Base-by-base conservation (phyloP, 495 filamentous ascomycete species). In the Annulohypoxylon nitens region DNA sequence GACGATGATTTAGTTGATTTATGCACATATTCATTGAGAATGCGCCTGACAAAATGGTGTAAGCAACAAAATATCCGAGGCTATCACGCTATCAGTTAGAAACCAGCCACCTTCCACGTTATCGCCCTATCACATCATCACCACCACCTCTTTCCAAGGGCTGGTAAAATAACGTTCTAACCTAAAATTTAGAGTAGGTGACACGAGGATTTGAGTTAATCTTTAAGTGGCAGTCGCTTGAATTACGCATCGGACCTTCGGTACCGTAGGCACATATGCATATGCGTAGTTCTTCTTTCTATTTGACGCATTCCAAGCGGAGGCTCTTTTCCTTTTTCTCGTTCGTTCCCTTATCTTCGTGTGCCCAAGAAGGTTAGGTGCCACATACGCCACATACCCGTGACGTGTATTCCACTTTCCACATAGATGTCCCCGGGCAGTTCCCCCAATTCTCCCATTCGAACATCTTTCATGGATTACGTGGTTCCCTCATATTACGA, bases 1-100 rank as follows among this genome's bases (percentile, higher is more conserved):
- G 69, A 48, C 16, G 34, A 2, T 33, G 18, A 30, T 67, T 75
- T 63, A 71, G 34, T 3, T 33, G 18, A 30, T 67, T 75, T 63
- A 75, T 75, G 72, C 72, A 60, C 47, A 75, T 61, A 69, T 18
- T 25, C 8, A 20, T 68, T 11, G 12, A 16, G 33, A 36, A 2
- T 57, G 30, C 30, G 16, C 48, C 23, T 53, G 48, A 53, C 50
- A 39, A 16, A 58, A 37, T 33, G 30, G 30, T 30, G 30, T 30
- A 30, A 20, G 18, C 30, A 16, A 12, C 34, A 26, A 33, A 33
- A 33, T 5, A 51, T 14, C 14, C 39, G 4, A 43, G 39, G 36
- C 2, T 20, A 50, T 50, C 16, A 50, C 4, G 20, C 48, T 51
- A 51, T 51, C 20, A 25, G 47, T 7, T 3, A 23, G 20, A 23